Evolutionary conservation across 495 filamentous ascomycete species (phyloP), one percentile per base, ranked within the genome.

Genomic region (Penicillium cataractarum): DNA sequence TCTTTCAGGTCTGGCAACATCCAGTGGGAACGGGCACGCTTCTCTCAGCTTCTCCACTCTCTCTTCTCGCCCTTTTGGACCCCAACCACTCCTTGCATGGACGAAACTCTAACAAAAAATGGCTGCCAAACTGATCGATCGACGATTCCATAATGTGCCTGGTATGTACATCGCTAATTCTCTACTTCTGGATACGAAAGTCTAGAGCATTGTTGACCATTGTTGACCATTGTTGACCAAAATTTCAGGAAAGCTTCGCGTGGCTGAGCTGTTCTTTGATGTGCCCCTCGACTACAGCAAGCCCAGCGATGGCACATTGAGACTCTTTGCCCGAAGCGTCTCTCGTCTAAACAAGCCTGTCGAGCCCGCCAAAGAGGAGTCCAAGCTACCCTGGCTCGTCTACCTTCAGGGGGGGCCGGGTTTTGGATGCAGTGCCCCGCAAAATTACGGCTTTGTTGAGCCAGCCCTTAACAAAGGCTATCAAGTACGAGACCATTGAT

Each of bases 181-280:
- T 54, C 24, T 31, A 19, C 17, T 10, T 6, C n/a, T 21, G 9
- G 8, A 21, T 17, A 13, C 57, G 10, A 22, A 15, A 3, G 21
- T 19, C n/a, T 12, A 12, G 9, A 32, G 10, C 19, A 15, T n/a
- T n/a, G 33, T 60, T n/a, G n/a, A n/a, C n/a, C n/a, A n/a, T n/a
- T n/a, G n/a, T n/a, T n/a, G n/a, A n/a, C n/a, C n/a, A n/a, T n/a
- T n/a, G n/a, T n/a, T 71, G 29, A 71, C 33, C 4, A n/a, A n/a
- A 33, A 49, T 27, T 40, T 7, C 61, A 92, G 92, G 92, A 33
- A 90, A 88, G 70, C 78, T 96, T 9, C 83, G 83, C 48, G 83
- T 96, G 49, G 88, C 87, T 2, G 92, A 96, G 71, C 82, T 92
- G 58, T 90, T 92, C 79, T 97, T 97, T 70, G 86, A 92, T 66